These are phyloP conservation scores for Hsuehochloa calcarea DNA, from an alignment of 176 grass and related monocot genomes.

Conservation along the genomic window DNA sequence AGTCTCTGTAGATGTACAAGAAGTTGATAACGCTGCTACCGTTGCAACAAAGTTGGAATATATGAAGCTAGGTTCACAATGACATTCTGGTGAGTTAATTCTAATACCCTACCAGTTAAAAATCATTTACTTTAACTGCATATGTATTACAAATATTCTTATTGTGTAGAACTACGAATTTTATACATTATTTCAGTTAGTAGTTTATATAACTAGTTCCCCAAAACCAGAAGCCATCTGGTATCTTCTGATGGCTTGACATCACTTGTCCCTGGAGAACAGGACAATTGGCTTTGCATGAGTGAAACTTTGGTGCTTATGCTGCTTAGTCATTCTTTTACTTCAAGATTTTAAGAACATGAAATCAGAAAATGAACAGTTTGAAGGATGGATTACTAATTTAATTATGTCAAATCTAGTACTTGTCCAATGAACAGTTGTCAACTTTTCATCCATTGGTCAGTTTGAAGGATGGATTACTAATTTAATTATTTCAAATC, in stretches of 20 bases:
- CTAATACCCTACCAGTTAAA: slow-evolving; percentile 1
- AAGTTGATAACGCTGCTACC: slow-evolving; percentile 26
- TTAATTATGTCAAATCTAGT: not conserved
- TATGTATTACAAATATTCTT: not conserved
- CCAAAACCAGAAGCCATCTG: not conserved
- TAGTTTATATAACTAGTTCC: not conserved
- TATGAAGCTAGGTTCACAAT: slow-evolving; percentile 74
- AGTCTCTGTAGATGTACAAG: slow-evolving; percentile 33
- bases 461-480: not conserved
- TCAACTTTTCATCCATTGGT: not conserved
- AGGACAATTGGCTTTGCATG: not conserved
- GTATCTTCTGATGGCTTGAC: not conserved
- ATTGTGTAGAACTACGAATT: not conserved
- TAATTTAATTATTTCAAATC: slow-evolving; percentile 5
- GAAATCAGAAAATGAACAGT: not conserved
- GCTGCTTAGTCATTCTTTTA: not conserved
- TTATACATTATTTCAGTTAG: not conserved
- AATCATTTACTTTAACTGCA: not conserved
- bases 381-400: not conserved
- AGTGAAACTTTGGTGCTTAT: not conserved
- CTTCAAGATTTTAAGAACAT: not conserved
- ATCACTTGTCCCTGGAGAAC: not conserved
- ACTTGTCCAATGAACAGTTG: slow-evolving; percentile 11
- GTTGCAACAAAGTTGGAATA: slow-evolving; percentile 46
- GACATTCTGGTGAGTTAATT: slow-evolving; percentile 52